These are phyloP conservation scores for Chloranthus sessilifolius DNA, from an alignment of 164 flowering plant species.

Conservation along the genomic window DNA sequence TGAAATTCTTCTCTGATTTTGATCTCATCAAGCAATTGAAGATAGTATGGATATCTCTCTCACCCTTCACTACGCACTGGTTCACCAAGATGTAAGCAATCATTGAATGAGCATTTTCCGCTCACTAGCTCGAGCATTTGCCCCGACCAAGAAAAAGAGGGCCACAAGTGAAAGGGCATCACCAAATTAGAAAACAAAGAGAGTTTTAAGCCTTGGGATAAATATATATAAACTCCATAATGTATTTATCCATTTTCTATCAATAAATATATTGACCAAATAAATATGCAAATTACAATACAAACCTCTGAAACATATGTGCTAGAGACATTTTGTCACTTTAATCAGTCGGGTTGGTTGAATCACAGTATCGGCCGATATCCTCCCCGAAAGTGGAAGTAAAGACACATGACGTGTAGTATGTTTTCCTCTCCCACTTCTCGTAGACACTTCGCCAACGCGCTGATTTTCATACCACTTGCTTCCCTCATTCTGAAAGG, in stretches of 20 bases:
- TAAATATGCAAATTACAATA: background rate
- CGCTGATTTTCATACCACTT: slow-evolving; percentile 91
- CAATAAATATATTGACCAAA: too few relatives aligned
- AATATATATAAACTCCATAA: too few relatives aligned
- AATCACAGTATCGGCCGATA: slow-evolving; percentile 93
- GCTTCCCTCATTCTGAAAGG: slow-evolving; percentile 55
- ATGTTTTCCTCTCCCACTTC: slow-evolving; percentile 94
- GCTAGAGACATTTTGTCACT: slow-evolving; percentile 83
- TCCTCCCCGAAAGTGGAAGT: slow-evolving; percentile 85
- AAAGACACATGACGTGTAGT: slow-evolving; percentile 90
- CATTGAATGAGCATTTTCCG: slow-evolving; percentile 69
- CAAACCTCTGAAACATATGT: slow-evolving; percentile 77
- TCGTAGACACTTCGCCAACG: slow-evolving; percentile 90
- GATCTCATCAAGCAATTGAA: slow-evolving; percentile 91
- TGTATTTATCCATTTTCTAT: too few relatives aligned
- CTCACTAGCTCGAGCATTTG: slow-evolving; percentile 41
- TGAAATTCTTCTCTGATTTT: slow-evolving; percentile 85
- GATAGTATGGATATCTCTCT: slow-evolving; percentile 89
- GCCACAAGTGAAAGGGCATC: background rate
- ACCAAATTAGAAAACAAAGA: background rate
- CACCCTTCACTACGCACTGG: slow-evolving; percentile 82
- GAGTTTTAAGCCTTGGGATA: too few relatives aligned
- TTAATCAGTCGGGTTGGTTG: slow-evolving; percentile 87
- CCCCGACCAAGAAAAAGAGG: slow-evolving; percentile 44
- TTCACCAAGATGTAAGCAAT: slow-evolving; percentile 93